phyloP scores from a whole-genome alignment of 2,329 filamentous ascomycete genomes.

The Orbilia blumenaviensis region DNA sequence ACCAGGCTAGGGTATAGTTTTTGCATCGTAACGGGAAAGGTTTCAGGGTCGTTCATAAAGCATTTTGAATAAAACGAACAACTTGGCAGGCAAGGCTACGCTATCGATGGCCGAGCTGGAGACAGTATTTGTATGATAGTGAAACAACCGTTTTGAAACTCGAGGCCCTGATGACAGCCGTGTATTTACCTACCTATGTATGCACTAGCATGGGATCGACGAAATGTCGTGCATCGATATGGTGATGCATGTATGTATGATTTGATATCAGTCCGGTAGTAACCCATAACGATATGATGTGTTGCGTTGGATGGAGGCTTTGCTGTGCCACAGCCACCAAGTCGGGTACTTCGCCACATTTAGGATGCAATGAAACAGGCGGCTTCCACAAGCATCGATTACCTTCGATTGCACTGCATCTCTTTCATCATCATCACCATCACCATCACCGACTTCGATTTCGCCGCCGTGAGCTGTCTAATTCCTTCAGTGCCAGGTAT shows the following conservation, averaged over 20 bases:
- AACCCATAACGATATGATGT: not conserved
- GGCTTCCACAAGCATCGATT: slow-evolving; percentile 34
- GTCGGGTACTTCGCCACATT: not conserved
- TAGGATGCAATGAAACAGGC: not conserved
- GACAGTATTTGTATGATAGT: slow-evolving; percentile 25
- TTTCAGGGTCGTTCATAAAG: slow-evolving; percentile 23
- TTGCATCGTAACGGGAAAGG: slow-evolving; percentile 35
- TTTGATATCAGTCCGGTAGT: not conserved
- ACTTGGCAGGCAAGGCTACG: slow-evolving; percentile 9
- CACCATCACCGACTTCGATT: not conserved
- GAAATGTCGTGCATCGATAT: too few relatives aligned
- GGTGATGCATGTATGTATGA: too few relatives aligned
- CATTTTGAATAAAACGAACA: not conserved
- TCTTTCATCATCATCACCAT: not conserved
- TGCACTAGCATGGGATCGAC: too few relatives aligned
- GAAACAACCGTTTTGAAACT: slow-evolving; percentile 28
- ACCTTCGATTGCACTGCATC: slow-evolving; percentile 24
- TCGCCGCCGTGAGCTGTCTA: not conserved
- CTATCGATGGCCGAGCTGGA: slow-evolving; percentile 15
- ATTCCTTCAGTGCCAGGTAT: not conserved
- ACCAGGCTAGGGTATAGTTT: too few relatives aligned
- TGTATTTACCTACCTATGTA: too few relatives aligned
- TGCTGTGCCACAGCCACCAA: slow-evolving; percentile 12
- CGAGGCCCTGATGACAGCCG: not conserved
- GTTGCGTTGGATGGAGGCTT: slow-evolving; percentile 17